Evolutionary conservation across 306 rosid genomes (phyloP), one percentile per base, ranked within the genome.

Genomic region (Rosa lucieae): DNA sequence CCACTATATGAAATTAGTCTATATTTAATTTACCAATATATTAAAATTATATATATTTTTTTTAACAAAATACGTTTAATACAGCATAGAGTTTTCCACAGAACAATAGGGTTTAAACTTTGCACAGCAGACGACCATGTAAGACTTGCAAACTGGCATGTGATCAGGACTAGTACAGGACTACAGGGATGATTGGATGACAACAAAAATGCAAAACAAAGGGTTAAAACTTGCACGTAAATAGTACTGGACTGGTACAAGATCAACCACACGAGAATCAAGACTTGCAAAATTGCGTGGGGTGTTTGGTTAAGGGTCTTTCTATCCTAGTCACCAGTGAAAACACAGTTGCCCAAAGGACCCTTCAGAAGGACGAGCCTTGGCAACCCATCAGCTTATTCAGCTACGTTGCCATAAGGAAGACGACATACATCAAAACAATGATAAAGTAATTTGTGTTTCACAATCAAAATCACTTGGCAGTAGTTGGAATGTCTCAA

Each of bases 291-390:
- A 95, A 92, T 56, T 56, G 97, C 88, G 10, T 5, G 81, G 52
- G 91, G 92, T 1, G 98, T 94, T 44, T 92, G 90, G 8, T 94
- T 94, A 20, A 92, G 81, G 42, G 92, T 93, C 80, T 88, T 89
- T 82, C 89, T 83, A 81, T 94, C 97, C 18, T 92, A 89, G 70
- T 94, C 97, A 77, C 95, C 92, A 0, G 97, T 92, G 82, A 94
- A 92, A 78, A 92, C 92, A 15, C 97, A 94, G 76, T 87, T 92
- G 12, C 99, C 97, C 26, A 92, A 86, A 83, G 97, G 89, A 79
- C 99, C 97, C 82, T 85, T 92, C 47, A 92, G 85, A 81, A 95
- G 96, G 77, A 91, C 87, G 77, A 95, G 97, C 69, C 98, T 88
- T 52, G 90, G 87, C 71, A 95, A 85, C 62, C 99, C 98, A 70